Base-by-base conservation (phyloP, 2,329 filamentous ascomycete genomes). In the Aspergillus sp. region DNA sequence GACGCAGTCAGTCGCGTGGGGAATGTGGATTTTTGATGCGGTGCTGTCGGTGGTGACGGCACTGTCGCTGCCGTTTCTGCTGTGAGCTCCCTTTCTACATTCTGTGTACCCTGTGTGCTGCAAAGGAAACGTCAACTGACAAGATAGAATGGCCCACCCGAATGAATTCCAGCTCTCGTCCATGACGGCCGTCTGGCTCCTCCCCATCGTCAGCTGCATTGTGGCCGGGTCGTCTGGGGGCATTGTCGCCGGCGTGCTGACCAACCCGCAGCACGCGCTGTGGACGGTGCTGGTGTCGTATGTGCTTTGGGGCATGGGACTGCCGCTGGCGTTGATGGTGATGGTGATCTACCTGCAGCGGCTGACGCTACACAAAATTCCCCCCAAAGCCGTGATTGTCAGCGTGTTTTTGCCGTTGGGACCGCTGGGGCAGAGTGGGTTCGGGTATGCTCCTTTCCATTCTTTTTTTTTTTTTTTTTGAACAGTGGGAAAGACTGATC, bases 281-380 rank as follows among this genome's bases (percentile, higher is more conserved):
- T 80, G 79, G 52, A 90, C 87, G 0, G 64, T 89, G 17, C 71
- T 89, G 19, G 74, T 76, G 14, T 85, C 80, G 20, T 90, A 89
- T 66, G 73, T 88, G n/a, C 79, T 90, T 53, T 89, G 84, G 85
- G 86, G 86, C 0, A 82, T 86, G 48, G 83, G 85, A 2, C 72
- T 80, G 1, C 80, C 81, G 0, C 70, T 89, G 43, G 81, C 85
- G 0, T 76, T 86, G 67, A 81, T 82, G 56, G 79, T 88, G 7
- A 76, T 89, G 40, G 82, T 82, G 4, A 80, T 89, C 45, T 90
- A 90, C 70, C 86, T 88, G 58, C 82, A 86, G 52, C 83, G 86
- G 13, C 75, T 90, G 20, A 84, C 82, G 2, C 67, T 89, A 2
- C 81, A 89, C 69, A 83, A 84, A 38, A 74, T 89, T n/a, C 87